phyloP scores from a whole-genome alignment of 805 yeast species.

The Candida palmyrensis region DNA sequence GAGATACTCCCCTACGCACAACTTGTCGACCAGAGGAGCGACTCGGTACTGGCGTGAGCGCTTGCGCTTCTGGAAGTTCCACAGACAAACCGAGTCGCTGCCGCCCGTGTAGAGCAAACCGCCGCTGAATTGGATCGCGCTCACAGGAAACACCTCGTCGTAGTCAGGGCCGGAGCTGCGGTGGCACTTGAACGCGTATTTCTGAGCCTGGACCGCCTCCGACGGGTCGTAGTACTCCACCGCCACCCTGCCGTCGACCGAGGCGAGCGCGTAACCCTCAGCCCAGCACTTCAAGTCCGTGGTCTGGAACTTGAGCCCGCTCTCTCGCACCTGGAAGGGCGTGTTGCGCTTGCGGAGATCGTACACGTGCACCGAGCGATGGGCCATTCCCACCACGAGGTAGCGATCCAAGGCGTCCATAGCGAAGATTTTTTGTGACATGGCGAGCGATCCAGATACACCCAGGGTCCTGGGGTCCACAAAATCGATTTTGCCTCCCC shows the following conservation, averaged over 20 bases:
- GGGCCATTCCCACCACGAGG: constrained; percentile 51
- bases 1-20: constrained; percentile 1
- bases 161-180: constrained; percentile 34
- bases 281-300: constrained; percentile 47
- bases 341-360: constrained; percentile 43
- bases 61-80: constrained; percentile 45
- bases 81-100: constrained; percentile 44
- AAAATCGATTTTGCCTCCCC: constrained; percentile 51
- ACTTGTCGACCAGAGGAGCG: background rate
- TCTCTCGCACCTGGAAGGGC: constrained; percentile 51
- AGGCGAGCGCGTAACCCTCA: constrained; percentile 59
- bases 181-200: constrained; percentile 83
- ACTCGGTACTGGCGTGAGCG: constrained; percentile 36
- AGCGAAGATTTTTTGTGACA: constrained; percentile 51
- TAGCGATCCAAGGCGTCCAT: constrained; percentile 47
- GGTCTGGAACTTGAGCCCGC: constrained; percentile 65
- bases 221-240: constrained; percentile 60
- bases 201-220: constrained; percentile 35
- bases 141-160: constrained; percentile 52
- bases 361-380: constrained; percentile 50
- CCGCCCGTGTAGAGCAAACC: constrained; percentile 44
- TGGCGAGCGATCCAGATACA: constrained; percentile 7
- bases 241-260: constrained; percentile 80
- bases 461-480: constrained; percentile 34
- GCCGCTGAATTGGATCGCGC: constrained; percentile 32